Evolutionary conservation across 495 filamentous ascomycete species (phyloP), one percentile per base, ranked within the genome.

Genomic region (Lasiosphaeria miniovina): DNA sequence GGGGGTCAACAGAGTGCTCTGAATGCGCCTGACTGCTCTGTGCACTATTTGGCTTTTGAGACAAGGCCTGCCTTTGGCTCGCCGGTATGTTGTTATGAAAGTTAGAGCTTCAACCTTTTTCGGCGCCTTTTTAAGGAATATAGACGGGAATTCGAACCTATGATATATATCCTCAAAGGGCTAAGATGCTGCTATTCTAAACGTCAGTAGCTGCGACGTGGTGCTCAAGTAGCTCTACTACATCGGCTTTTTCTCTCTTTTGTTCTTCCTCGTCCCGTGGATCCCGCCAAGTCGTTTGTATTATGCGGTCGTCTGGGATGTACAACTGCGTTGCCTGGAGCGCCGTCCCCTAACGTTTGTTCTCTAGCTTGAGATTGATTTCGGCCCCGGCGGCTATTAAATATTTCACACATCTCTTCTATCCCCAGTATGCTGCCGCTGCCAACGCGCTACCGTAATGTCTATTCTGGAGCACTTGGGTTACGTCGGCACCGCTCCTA

Each of bases 331-430:
- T 1, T 1, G 46, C 46, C 46, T 49, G 46, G 9, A 49, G 46
- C 14, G 46, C 46, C n/a, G 46, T 49, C 2, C 46, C 24, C 14
- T 1, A 49, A 49, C 6, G n/a, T 49, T n/a, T 31, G 46, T 49
- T 31, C 46, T 49, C 46, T 31, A 49, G 46, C 46, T 31, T 49
- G 46, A 49, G 46, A 31, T 49, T 49, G 14, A 49, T 31, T 1
- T 49, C 24, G 14, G 52, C 52, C 17, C 52, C 52, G 52, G 33
- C 35, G 11, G 14, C 35, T 38, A 54, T 38, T 34, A 54, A 54
- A 54, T 15, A 2, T 5, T 54, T 34, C 14, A 11, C 52, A 4
- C 52, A 54, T 34, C 31, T 34, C 15, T 15, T 38, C 34, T 5
- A 4, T 15, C 52, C 52, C 52, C 9, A 38, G 40, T 54, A 36